A percentile compares a stretch with the other conserved stretches of the same genome.
Evolutionary conservation across 331 rosid genomes (phyloP).

Genomic region (Cydonia oblonga): DNA sequence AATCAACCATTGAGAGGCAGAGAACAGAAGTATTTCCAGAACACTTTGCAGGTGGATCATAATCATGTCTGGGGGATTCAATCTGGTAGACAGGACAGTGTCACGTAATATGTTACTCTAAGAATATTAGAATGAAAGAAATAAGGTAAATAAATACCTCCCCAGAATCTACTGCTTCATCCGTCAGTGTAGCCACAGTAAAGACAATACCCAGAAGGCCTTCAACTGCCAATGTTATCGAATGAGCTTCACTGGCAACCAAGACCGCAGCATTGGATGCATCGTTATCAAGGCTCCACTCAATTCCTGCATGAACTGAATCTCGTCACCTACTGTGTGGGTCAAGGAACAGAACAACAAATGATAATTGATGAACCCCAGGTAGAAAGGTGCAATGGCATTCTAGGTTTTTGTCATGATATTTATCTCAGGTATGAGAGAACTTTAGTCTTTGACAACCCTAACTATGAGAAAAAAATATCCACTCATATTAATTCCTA

Average conservation of each 20-base stretch:
- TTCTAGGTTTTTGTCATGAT: not conserved
- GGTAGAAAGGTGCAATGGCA: not conserved
- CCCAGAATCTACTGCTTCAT: conserved; percentile 87
- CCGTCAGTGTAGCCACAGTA: conserved; percentile 90
- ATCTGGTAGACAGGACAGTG: conserved; percentile 43
- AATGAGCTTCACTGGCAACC: conserved; percentile 98
- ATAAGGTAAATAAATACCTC: conserved; percentile 45
- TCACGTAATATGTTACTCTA: conserved; percentile 14
- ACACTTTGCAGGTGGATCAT: conserved; percentile 52
- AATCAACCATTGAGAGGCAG: conserved; percentile 93
- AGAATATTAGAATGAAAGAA: conserved; percentile 1
- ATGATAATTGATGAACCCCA: not conserved
- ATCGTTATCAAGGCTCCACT: conserved; percentile 96
- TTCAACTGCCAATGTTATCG: conserved; percentile 95
- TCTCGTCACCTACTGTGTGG: conserved; percentile 2
- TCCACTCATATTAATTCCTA: not conserved
- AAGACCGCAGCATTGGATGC: conserved; percentile 91
- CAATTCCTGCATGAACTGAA: conserved; percentile 50
- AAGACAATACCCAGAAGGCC: conserved; percentile 88
- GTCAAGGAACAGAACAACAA: not conserved
- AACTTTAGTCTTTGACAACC: not conserved
- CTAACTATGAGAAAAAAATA: not conserved
- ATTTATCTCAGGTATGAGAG: not conserved
- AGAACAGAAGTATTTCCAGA: conserved; percentile 64
- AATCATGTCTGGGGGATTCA: conserved; percentile 83